A percentile compares a stretch with the other conserved stretches of the same genome.
phyloP scores from a whole-genome alignment of 2,329 filamentous ascomycete genomes.

The Pseudodiploospora longispora region DNA sequence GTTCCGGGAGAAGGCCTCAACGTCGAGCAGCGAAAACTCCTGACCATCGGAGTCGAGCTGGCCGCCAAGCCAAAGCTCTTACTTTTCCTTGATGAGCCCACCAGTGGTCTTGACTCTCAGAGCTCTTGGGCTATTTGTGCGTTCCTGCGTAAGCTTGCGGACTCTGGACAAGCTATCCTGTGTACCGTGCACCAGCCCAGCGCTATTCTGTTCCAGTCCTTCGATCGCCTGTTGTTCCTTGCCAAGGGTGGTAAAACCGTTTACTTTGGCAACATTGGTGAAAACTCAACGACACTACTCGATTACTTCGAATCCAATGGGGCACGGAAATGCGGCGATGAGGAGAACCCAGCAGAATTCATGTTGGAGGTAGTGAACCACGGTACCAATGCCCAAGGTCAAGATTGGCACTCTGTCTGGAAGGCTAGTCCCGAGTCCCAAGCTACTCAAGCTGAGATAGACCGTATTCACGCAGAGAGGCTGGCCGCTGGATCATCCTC shows the following conservation, averaged over 20 bases:
- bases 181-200: slow-evolving; percentile 50
- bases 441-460: slow-evolving; percentile 52
- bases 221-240: slow-evolving; percentile 57
- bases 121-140: slow-evolving; percentile 55
- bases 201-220: slow-evolving; percentile 44
- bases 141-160: slow-evolving; percentile 54
- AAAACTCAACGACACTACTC: slow-evolving; percentile 47
- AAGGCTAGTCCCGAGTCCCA: slow-evolving; percentile 42
- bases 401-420: slow-evolving; percentile 65
- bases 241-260: slow-evolving; percentile 58
- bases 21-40: slow-evolving; percentile 52
- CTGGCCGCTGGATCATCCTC: slow-evolving; percentile 11
- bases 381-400: slow-evolving; percentile 26
- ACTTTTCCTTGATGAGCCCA: slow-evolving; percentile 55
- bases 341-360: slow-evolving; percentile 69
- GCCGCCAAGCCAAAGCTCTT: slow-evolving; percentile 50
- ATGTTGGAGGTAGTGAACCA: slow-evolving; percentile 53
- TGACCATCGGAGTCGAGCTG: slow-evolving; percentile 54
- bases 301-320: slow-evolving; percentile 60
- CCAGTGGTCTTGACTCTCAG: slow-evolving; percentile 54
- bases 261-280: slow-evolving; percentile 61
- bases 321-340: slow-evolving; percentile 46
- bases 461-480: slow-evolving; percentile 49
- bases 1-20: slow-evolving; percentile 53
- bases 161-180: slow-evolving; percentile 44